Evolutionary conservation across 495 filamentous ascomycete species (phyloP), one percentile per base, ranked within the genome.

Genomic region (Xylaria intraflava): DNA sequence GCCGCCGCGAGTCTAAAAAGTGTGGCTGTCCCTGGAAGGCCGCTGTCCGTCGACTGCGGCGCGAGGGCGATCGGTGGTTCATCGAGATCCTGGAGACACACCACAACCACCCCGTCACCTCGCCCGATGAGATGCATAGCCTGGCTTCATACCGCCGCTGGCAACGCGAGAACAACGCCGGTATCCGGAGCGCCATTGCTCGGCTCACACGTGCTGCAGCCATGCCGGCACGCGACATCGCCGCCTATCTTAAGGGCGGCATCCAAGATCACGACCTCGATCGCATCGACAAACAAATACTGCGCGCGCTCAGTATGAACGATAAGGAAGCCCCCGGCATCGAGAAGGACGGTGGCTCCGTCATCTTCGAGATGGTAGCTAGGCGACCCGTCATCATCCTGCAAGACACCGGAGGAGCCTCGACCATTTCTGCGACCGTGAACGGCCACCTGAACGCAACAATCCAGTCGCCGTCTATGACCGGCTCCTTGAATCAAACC

Each of bases 401-500:
- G 22, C 63, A 63, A 23, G 60, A 61, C 33, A 42, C 16, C 9
- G 26, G 29, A 6, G 22, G 12, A 17, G 9, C 44, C 1, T 6
- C 6, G 16, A 29, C 30, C 1, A 3, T 35, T 27, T 33, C 45
- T n/a, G 3, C 36, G 2, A 8, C 45, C 2, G 35, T 23, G n/a
- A 39, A 55, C 19, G 40, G 31, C 9, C 23, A 38, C 30, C 6
- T 11, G n/a, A 47, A 17, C 53, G 72, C 11, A 19, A 24, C 43
- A 11, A 40, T 43, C 27, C 26, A 36, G 33, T 9, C 51, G 8
- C 31, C 51, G 5, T 42, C 51, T 11, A 23, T 53, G 23, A 31
- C n/a, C 24, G 31, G 17, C 43, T 27, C 72, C 19, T 68, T 67
- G 42, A 76, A 76, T 4, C 48, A 59, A 17, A 56, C 56, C 60